Evolutionary conservation across 768 basidiomycete genomes (phyloP), one percentile per base, ranked within the genome.

Genomic region (Gymnopilus junonius): DNA sequence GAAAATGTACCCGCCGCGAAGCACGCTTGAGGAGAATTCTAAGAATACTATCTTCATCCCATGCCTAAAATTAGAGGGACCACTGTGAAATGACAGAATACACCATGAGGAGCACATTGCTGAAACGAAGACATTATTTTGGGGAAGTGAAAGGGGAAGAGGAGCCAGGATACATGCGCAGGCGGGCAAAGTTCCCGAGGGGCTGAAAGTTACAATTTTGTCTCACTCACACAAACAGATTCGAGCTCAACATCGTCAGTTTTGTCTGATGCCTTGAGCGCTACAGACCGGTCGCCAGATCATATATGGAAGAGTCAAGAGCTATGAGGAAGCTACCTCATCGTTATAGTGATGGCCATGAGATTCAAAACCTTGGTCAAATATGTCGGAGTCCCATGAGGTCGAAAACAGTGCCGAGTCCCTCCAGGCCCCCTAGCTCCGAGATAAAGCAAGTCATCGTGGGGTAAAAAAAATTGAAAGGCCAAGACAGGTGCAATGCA

Each of bases 1-100:
- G 51, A 46, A 20, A 37, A 29, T 34, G 46, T 56, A 4, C 37
- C 59, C 39, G 54, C 59, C 39, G 54, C 20, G 45, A 34, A 61
- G 63, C 58, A 59, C 59, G 63, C 57, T 54, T 34, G 58, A 64
- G 54, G 63, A 59, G 57, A 40, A 15, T 39, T n/a, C 63, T 64
- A 64, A 59, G 57, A 59, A 59, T 59, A 55, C 58, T 59, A 48
- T 39, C 51, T 51, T 39, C n/a, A 46, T 59, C 23, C 14, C 20
- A 15, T 25, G 39, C 17, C 23, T 51, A 53, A 63, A 58, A 50
- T 56, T 63, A 43, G 55, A 12, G 27, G 6, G 5, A 51, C 46
- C 37, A 63, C 35, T 21, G 54, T 27, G 48, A 50, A 58, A 42
- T 42, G 27, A 58, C 27, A 46, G 40, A 46, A 55, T 21, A 35